Evolutionary conservation across 768 basidiomycete genomes (phyloP).

Genomic region (Podaxis mareebaensis): DNA sequence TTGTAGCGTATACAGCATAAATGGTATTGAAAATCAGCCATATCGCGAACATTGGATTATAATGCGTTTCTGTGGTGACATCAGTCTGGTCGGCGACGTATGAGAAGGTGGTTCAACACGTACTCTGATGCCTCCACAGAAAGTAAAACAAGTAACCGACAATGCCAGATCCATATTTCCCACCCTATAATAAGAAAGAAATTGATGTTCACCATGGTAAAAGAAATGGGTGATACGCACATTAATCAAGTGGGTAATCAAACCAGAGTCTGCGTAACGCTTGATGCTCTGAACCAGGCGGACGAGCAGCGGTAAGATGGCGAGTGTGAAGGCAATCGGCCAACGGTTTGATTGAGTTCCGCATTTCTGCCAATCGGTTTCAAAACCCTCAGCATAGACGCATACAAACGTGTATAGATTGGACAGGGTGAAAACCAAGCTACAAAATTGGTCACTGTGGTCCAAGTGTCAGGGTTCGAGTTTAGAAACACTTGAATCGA

Average conservation of each 20-base stretch:
- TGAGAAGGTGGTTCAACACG: slow-evolving; percentile 18
- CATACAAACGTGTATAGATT: slow-evolving; percentile 78
- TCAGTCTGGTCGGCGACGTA: slow-evolving; percentile 2
- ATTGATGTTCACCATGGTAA: slow-evolving; percentile 5
- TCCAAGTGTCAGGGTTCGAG: background rate
- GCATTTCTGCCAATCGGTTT: slow-evolving; percentile 47
- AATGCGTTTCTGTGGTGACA: slow-evolving; percentile 25
- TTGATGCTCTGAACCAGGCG: slow-evolving; percentile 87
- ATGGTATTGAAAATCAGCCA: slow-evolving; percentile 67
- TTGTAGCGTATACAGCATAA: slow-evolving; percentile 68
- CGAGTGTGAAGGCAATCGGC: slow-evolving; percentile 61
- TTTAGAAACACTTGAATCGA: background rate
- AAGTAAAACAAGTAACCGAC: slow-evolving; percentile 68
- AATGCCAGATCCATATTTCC: slow-evolving; percentile 78
- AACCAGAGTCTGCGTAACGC: slow-evolving; percentile 79
- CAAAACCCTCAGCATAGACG: slow-evolving; percentile 60
- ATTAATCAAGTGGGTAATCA: slow-evolving; percentile 83
- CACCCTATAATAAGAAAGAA: slow-evolving; percentile 52
- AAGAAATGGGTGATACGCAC: slow-evolving; percentile 36
- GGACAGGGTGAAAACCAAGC: slow-evolving; percentile 71
- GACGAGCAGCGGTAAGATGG: slow-evolving; percentile 65
- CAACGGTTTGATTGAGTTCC: slow-evolving; percentile 50
- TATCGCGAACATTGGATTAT: slow-evolving; percentile 55
- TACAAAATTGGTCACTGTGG: slow-evolving; percentile 78
- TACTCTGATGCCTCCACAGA: slow-evolving; percentile 74